These are phyloP conservation scores for Antarctomyces pellizariae DNA, from an alignment of 495 filamentous ascomycete genomes.

Conservation along the genomic window DNA sequence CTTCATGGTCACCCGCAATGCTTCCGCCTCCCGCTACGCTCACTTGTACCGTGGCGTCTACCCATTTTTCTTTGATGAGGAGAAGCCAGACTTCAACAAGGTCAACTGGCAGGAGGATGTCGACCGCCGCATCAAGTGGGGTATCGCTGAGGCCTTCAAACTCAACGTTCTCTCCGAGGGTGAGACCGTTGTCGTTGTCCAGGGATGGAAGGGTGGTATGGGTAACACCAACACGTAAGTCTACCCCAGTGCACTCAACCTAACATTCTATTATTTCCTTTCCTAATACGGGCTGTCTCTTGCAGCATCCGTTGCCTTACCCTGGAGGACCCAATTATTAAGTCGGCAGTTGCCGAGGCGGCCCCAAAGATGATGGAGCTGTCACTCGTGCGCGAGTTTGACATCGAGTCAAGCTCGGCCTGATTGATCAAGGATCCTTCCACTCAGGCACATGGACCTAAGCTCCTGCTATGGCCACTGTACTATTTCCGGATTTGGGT, in stretches of 20 bases:
- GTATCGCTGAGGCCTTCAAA: slow-evolving; percentile 58
- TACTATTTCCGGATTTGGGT: too few relatives aligned
- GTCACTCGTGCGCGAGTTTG: too few relatives aligned
- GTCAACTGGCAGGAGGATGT: slow-evolving; percentile 97
- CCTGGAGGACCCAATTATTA: too few relatives aligned
- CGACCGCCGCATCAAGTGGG: slow-evolving; percentile 90
- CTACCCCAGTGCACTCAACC: not conserved
- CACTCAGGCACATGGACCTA: too few relatives aligned
- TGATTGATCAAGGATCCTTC: too few relatives aligned
- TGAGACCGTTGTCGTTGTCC: slow-evolving; percentile 79
- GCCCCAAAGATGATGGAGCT: too few relatives aligned
- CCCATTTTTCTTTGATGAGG: slow-evolving; percentile 80
- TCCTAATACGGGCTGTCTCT: too few relatives aligned
- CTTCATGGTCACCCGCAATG: slow-evolving; percentile 88
- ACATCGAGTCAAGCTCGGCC: too few relatives aligned
- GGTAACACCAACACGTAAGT: slow-evolving; percentile 82
- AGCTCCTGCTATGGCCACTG: too few relatives aligned
- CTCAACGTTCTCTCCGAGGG: slow-evolving; percentile 64
- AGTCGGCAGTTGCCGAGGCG: too few relatives aligned
- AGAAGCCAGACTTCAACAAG: slow-evolving; percentile 74
- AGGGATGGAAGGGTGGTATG: slow-evolving; percentile 94
- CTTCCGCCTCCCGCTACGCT: slow-evolving; percentile 62
- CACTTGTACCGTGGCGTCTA: slow-evolving; percentile 96
- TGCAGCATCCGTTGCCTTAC: too few relatives aligned
- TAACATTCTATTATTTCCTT: too few relatives aligned